A percentile compares a stretch with the other conserved stretches of the same genome.
These are phyloP conservation scores for Arbutus unedo DNA, from an alignment of 148 eudicot species.

Conservation along the genomic window DNA sequence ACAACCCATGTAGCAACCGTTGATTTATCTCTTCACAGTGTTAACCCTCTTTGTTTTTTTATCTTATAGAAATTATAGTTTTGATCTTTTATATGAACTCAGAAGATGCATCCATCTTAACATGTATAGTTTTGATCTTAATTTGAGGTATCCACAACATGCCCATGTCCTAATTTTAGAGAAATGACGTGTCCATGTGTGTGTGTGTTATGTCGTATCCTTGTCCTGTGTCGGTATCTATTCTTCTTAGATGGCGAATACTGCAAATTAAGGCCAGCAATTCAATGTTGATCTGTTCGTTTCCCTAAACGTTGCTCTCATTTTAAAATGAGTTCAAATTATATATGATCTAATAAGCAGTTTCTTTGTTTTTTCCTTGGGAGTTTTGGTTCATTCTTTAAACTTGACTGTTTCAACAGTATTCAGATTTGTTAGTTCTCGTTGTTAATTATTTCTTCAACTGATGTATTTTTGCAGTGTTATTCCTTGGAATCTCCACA, in stretches of 20 bases:
- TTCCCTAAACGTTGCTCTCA: not conserved
- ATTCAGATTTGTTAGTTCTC: not conserved
- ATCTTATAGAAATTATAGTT: no score
- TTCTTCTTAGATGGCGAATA: not conserved
- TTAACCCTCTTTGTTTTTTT: no score
- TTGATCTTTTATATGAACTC: no score
- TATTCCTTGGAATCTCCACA: conserved; percentile 49
- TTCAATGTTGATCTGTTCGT: not conserved
- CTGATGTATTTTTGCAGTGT: conserved; percentile 34
- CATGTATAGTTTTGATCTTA: no score
- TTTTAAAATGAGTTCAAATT: not conserved
- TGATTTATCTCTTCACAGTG: no score
- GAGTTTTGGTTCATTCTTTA: not conserved
- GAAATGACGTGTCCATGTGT: no score
- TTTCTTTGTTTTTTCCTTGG: not conserved
- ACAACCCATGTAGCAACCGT: no score
- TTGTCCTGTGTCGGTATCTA: no score
- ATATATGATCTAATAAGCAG: not conserved
- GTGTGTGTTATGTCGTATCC: no score
- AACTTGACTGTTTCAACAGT: not conserved
- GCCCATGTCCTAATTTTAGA: no score
- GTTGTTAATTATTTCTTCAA: not conserved
- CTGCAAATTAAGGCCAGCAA: not conserved
- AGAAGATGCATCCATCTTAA: no score
- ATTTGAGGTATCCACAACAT: no score